Conservation (phyloP, 257 asterid species). For the Rauvolfia tetraphylla region DNA sequence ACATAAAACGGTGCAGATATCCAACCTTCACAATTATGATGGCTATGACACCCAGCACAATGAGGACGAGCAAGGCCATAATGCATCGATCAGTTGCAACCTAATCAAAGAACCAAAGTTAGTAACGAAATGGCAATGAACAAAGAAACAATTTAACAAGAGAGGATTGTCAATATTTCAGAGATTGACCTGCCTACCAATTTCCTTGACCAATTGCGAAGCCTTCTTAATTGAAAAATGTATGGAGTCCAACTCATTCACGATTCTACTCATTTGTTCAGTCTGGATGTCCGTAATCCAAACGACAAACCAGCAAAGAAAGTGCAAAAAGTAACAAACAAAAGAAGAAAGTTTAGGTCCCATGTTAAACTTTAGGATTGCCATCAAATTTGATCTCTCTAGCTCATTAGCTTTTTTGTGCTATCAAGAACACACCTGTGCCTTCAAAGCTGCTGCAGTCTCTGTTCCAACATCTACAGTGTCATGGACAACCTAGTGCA, state of each 20-base stretch:
- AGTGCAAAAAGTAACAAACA: conserved; percentile 4
- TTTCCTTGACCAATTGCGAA: conserved; percentile 90
- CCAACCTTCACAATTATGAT: conserved; percentile 90
- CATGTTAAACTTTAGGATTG: no score
- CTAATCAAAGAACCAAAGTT: conserved; percentile 41
- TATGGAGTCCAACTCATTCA: conserved; percentile 90
- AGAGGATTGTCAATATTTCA: conserved; percentile 33
- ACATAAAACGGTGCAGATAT: conserved; percentile 9
- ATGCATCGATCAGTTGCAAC: conserved; percentile 98
- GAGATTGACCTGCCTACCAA: conserved; percentile 98
- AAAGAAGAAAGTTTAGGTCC: conserved; percentile 14
- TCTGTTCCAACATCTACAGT: conserved; percentile 90
- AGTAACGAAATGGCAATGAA: conserved; percentile 22
- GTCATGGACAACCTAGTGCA: conserved; percentile 81
- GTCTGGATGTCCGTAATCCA: conserved; percentile 43
- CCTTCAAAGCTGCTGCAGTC: conserved; percentile 94
- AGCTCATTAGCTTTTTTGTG: not conserved
- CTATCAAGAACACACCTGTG: conserved; percentile 66
- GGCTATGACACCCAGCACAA: conserved; percentile 84
- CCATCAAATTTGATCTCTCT: not conserved
- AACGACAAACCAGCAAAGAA: conserved; percentile 19
- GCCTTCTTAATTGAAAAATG: conserved; percentile 97
- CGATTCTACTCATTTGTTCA: conserved; percentile 98
- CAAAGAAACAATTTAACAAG: conserved; percentile 12
- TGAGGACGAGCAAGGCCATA: conserved; percentile 86